These are phyloP conservation scores for Rhodosporidiobolus odoratus DNA, from an alignment of 768 basidiomycete genomes.

Conservation along the genomic window DNA sequence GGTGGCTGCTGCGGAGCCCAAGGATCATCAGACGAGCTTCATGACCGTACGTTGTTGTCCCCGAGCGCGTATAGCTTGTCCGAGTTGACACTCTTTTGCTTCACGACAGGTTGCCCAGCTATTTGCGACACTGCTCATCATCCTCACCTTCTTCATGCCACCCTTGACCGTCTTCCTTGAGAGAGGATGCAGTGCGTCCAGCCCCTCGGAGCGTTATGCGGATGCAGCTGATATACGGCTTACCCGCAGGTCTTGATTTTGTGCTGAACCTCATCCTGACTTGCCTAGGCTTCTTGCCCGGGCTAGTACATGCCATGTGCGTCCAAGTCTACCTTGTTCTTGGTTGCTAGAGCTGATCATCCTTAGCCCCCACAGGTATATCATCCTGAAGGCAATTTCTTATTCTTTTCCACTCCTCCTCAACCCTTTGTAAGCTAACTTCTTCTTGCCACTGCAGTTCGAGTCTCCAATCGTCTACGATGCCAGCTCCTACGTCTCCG, in stretches of 20 bases:
- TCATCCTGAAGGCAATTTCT: not conserved
- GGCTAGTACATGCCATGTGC: not conserved
- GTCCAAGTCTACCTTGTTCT: not conserved
- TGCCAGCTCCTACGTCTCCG: not conserved
- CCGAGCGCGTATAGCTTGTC: not conserved
- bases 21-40: not conserved
- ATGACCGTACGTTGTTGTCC: not conserved
- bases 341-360: not conserved
- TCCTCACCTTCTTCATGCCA: not conserved
- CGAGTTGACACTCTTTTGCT: not conserved
- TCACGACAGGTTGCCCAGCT: not conserved
- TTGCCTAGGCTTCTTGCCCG: not conserved
- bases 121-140: not conserved
- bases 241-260: not conserved
- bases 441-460: not conserved
- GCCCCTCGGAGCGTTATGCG: no score
- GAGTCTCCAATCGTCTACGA: not conserved
- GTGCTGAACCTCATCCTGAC: not conserved
- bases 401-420: not conserved
- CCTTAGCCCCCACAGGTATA: not conserved
- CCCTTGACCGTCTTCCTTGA: not conserved
- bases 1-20: not conserved
- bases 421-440: no score
- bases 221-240: no score
- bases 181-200: conserved; percentile 2